These are phyloP conservation scores for Pichia heedii DNA, from an alignment of 805 yeast genomes.

Conservation along the genomic window DNA sequence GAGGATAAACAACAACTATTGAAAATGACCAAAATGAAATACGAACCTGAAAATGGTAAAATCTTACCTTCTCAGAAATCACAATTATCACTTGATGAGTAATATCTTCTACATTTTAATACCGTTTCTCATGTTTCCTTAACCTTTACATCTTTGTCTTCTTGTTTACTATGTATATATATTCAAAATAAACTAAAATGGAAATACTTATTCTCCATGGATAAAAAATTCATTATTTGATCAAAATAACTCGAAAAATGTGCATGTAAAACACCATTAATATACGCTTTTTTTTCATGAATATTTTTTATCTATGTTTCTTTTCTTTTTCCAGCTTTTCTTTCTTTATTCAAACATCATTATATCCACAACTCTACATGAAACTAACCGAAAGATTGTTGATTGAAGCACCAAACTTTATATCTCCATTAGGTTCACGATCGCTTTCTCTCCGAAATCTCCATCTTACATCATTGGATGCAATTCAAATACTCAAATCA, in stretches of 20 bases:
- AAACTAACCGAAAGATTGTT: constrained; percentile 45
- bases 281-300: too few species aligned
- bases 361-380: constrained; percentile 34
- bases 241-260: neutral
- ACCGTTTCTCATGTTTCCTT: neutral
- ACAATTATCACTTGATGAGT: constrained; percentile 40
- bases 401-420: constrained; percentile 40
- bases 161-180: constrained; percentile 1
- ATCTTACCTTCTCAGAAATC: constrained; percentile 55
- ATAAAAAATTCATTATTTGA: neutral
- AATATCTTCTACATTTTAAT: constrained; percentile 7
- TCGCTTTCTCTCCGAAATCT: constrained; percentile 34
- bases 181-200: neutral
- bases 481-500: constrained; percentile 27
- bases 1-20: constrained; percentile 53
- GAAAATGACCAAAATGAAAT: constrained; percentile 41
- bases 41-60: constrained; percentile 38
- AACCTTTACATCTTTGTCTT: neutral
- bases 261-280: too few species aligned
- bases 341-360: neutral
- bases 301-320: too few species aligned
- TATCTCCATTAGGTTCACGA: constrained; percentile 37
- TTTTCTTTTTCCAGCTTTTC: too few species aligned
- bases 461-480: constrained; percentile 34
- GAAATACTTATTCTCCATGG: too few species aligned